Evolutionary conservation across 768 basidiomycete genomes (phyloP), one percentile per base, ranked within the genome.

Genomic region (Mycena amicta): DNA sequence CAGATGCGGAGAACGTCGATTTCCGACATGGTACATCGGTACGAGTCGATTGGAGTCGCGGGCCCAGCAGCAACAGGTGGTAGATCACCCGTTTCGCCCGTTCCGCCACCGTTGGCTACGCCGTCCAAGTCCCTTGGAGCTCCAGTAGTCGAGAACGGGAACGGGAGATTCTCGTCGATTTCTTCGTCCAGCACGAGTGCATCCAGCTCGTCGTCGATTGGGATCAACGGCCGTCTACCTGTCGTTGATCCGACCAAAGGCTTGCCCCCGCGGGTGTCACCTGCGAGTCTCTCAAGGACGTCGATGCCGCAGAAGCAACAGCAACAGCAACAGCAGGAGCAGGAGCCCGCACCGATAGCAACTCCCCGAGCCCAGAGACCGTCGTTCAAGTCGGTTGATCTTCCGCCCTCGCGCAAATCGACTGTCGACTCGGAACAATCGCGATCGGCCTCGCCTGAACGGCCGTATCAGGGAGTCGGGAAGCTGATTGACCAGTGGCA

Each of bases 401-500:
- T 50, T 26, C 56, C 59, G 25, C 61, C 66, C 16, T 59, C 61
- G 27, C 61, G 61, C 26, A 65, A 67, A 55, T 46, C 56, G 26
- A 65, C 64, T 5, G 40, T 59, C n/a, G 70, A 68, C 39, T 22
- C 55, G 23, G 40, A 39, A 6, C 67, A 74, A 15, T 23, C 22
- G 22, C 79, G 80, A 15, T 78, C 89, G 15, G 77, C 89, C 4
- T 88, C 89, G 8, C 89, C 90, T 6, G 92, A 94, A 67, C 80
- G 81, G 54, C 88, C 89, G 29, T 94, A 87, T 70, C 87, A 85
- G 67, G 92, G 92, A 33, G 92, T 94, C 43, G 88, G 90, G 27
- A 90, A 82, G 73, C 77, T 94, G 31, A 93, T 94, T 62, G 90
- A 92, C 68, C 85, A 93, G 68, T 94, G 92, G 92, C 90, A 94